Evolutionary conservation across 2,329 filamentous ascomycete species (phyloP), one percentile per base, ranked within the genome.

Genomic region (Pseudogymnoascus sp.): DNA sequence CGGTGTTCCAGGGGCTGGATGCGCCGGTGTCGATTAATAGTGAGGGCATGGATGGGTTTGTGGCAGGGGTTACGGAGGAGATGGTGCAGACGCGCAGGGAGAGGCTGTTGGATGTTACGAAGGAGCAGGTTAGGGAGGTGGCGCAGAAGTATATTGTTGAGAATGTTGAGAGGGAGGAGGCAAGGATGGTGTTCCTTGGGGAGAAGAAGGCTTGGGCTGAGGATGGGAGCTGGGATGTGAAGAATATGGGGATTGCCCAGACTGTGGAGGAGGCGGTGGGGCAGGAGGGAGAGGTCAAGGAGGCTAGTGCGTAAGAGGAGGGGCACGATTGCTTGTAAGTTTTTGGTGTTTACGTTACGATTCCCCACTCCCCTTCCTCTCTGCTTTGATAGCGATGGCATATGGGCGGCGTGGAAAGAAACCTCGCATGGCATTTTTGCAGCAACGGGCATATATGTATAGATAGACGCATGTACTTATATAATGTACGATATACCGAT

Each of bases 1-100:
- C 89, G 28, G 88, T 96, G 11, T 99, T 99, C 79, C 92, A 99
- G 74, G 80, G 83, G 35, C 83, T 97, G 8, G 94, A 99, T 74
- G 93, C 93, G 9, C 94, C 94, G 0, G 82, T 87, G 67, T 88
- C 89, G 38, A 91, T 97, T 20, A 94, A 89, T 71, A 81, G 89
- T 58, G 93, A 97, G 73, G 94, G 93, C 35, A 89, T 96, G 85
- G 81, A 83, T 43, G 81, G 86, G 60, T 99, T 99, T 75, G 77
- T 96, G 70, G 89, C 86, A 30, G 91, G 91, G 11, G 81, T 99
- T 35, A 90, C 89, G 1, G 84, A 94, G 63, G 88, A 91, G 68
- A 96, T 97, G 91, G 87, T 89, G 70, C 91, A 97, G 76, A 82
- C 78, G 68, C 86, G 90, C 72, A 81, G 94, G 67, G 89, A 94